Base-by-base conservation (phyloP, 1,284 basidiomycete genomes). In the Cryptococcus floricola region DNA sequence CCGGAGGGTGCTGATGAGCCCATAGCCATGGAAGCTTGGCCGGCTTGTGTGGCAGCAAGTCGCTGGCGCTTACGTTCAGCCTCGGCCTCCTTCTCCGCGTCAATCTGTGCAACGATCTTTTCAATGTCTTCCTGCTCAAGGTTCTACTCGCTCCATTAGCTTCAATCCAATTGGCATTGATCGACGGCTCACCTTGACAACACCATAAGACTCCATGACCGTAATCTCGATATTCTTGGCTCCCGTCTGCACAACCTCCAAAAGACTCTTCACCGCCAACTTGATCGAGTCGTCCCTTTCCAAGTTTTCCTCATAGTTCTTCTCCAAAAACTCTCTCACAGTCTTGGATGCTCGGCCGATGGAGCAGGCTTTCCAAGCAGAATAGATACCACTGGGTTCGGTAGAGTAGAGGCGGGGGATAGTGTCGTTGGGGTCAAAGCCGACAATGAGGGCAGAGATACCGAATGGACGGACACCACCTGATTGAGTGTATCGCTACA, bases 141-240 rank as follows among this genome's bases (percentile, higher is more conserved):
- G 69, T 87, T 91, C 91, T 93, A 71, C 42, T 39, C 3, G 28
- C n/a, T 19, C n/a, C 25, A 28, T 18, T 27, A 31, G n/a, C 28
- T 13, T 6, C 47, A 41, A 59, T 60, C 25, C 59, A 39, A 23
- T 14, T 43, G 50, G 13, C 37, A 18, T 39, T 14, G 48, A 49
- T 12, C 18, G n/a, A 19, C 19, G 18, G 80, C 87, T 69, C 67
- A 94, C 92, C 52, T 89, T 89, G 54, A 94, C 84, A 75, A 91
- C 88, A 58, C 89, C 89, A 73, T 91, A 95, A 58, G 86, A 85
- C 75, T 95, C 91, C 90, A 97, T 94, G 48, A 97, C 89, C 63
- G 88, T 93, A 65, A 98, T 91, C 75, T 98, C 93, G 63, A 98
- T 97, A 77, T 98, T 99, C 83, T 98, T 98, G 4, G 96, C 96